Evolutionary conservation across 2,329 filamentous ascomycete genomes (phyloP).

Genomic region (Cercospora janseana): DNA sequence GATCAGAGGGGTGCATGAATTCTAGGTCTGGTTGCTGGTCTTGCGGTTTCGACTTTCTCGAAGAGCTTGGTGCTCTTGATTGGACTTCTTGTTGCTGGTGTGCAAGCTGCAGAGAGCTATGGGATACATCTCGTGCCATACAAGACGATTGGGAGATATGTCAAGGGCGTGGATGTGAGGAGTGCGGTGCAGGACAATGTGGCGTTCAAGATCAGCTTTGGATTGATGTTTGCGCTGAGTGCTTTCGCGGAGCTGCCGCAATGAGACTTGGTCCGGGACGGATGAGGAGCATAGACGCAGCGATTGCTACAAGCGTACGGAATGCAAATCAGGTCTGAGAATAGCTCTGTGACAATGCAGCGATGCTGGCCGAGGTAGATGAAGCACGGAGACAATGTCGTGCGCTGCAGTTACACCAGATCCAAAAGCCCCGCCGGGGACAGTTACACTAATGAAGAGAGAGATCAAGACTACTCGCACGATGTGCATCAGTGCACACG

Average conservation of each 20-base stretch:
- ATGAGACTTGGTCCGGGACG: no score
- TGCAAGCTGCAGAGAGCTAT: slow-evolving; percentile 57
- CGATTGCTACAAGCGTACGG: no score
- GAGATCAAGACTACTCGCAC: no score
- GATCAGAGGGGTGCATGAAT: neutral
- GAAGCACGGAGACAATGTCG: no score
- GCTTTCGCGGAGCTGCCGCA: slow-evolving; percentile 57
- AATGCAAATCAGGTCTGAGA: no score
- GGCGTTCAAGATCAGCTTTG: slow-evolving; percentile 67
- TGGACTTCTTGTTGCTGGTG: slow-evolving; percentile 61
- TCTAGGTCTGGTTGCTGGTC: slow-evolving; percentile 60
- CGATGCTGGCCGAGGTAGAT: no score
- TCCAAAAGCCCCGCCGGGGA: no score
- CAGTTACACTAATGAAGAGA: no score
- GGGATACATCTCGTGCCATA: slow-evolving; percentile 54
- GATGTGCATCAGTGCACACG: no score
- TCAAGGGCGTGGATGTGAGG: slow-evolving; percentile 51
- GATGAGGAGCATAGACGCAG: no score
- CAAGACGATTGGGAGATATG: slow-evolving; percentile 50
- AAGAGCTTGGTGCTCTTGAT: slow-evolving; percentile 66
- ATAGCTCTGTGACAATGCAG: no score
- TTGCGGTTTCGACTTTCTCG: slow-evolving; percentile 69
- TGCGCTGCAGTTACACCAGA: no score
- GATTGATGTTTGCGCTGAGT: slow-evolving; percentile 69
- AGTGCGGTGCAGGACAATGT: slow-evolving; percentile 57